A percentile compares a stretch with the other conserved stretches of the same genome.
These are phyloP conservation scores for Boletus fagicola DNA, from an alignment of 768 basidiomycete species.

Conservation along the genomic window DNA sequence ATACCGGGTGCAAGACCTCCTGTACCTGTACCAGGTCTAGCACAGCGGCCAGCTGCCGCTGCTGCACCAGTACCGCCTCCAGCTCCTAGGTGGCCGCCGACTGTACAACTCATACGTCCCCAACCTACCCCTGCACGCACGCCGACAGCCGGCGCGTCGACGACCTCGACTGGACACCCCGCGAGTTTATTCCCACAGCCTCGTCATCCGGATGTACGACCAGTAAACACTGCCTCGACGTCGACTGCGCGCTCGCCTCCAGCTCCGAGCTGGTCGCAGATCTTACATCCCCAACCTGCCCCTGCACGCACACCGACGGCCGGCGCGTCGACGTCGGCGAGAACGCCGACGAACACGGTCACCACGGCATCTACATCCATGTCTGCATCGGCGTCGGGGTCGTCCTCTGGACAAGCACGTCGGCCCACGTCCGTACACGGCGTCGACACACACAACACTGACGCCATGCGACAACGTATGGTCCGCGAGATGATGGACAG, in stretches of 20 bases:
- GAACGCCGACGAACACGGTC: neutral
- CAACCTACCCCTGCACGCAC: neutral
- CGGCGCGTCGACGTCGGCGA: too few relatives aligned
- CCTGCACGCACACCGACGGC: too few relatives aligned
- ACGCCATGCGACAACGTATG: conserved; percentile 16
- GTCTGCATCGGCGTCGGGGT: neutral
- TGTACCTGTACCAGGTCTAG: neutral
- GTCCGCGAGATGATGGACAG: conserved; percentile 35
- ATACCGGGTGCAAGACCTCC: neutral
- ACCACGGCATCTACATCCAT: neutral
- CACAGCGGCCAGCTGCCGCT: neutral
- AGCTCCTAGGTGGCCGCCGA: neutral
- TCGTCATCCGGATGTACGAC: neutral
- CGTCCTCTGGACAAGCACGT: neutral
- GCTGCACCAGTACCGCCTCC: neutral
- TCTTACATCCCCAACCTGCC: too few relatives aligned
- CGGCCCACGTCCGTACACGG: neutral
- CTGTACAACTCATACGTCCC: neutral
- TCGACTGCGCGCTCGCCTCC: neutral
- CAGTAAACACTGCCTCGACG: neutral
- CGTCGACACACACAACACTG: neutral
- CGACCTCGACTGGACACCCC: neutral
- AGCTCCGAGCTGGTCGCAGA: too few relatives aligned
- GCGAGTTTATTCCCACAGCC: too few relatives aligned
- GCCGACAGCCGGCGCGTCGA: neutral